Evolutionary conservation across 2,329 filamentous ascomycete species (phyloP), one percentile per base, ranked within the genome.

Genomic region (Albophoma yamanashiensis): DNA sequence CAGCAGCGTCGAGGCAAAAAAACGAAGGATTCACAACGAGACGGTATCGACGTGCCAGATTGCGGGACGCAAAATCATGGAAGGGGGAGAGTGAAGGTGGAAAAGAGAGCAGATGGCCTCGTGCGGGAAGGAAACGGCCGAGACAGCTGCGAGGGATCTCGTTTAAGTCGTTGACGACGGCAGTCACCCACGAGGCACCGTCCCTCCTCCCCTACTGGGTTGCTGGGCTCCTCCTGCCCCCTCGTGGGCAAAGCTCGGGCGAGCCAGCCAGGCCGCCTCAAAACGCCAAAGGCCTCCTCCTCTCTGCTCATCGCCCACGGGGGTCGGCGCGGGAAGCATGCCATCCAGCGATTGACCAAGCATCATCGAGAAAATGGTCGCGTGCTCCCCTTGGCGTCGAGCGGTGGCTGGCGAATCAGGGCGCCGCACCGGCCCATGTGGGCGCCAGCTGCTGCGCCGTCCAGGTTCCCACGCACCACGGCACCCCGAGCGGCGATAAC

Each of bases 281-380:
- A 27, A 55, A 55, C 50, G 31, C 50, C 50, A 12, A 14, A 36
- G 31, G 20, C 7, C 8, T 12, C 25, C 22, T 50, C 45, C 14
- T 27, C 22, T 17, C 45, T 50, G 47, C 12, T 52, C 31, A 31
- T 12, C 50, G 31, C 4, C 50, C 27, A 52, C 47, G 31, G 50
- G 50, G 50, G 31, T 17, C 50, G 6, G 50, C 50, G 31, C 31
- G 20, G 31, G 50, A 22, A 53, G 31, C 31, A 34, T n/a, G 31
- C 22, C 62, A 36, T 47, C 39, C 39, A 38, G 52, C 63, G 60
- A 70, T 74, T 71, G 73, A 74, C 73, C 73, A 75, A 75, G 73
- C 73, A 75, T 72, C 72, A 74, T 75, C 70, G 67, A 75, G 73
- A 67, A 74, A 73, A 71, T 73, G 72, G 73, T 75, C 73, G 73